Evolutionary conservation across 202 grass and related monocot genomes (phyloP).

Genomic region (Alloteropsis angusta): DNA sequence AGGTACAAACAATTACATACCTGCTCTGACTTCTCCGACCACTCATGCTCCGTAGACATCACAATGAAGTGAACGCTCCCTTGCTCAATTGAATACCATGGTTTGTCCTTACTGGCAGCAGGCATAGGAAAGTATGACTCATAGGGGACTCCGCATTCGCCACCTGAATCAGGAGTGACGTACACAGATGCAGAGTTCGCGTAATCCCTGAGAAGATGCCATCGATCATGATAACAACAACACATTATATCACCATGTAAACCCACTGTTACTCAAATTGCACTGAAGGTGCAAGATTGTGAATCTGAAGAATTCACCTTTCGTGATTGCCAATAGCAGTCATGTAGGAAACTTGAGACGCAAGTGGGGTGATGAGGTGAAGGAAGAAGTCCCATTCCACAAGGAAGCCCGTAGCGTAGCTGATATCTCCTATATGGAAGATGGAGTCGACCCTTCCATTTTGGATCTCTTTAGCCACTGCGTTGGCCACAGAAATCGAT

Average conservation of each 20-base stretch:
- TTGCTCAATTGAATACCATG: conserved; percentile 86
- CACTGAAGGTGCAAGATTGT: background rate
- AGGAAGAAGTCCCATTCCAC: conserved; percentile 95
- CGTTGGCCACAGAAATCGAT: conserved; percentile 48
- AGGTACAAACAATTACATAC: conserved; percentile 21
- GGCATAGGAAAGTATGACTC: conserved; percentile 87
- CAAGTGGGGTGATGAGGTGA: conserved; percentile 51
- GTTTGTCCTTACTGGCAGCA: conserved; percentile 39
- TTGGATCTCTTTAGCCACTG: conserved; percentile 42
- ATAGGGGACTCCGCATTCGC: conserved; percentile 75
- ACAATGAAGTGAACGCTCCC: conserved; percentile 68
- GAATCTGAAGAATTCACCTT: conserved; percentile 35
- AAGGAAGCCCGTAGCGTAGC: conserved; percentile 76
- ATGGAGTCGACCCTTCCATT: conserved; percentile 48
- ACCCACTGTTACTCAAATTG: background rate
- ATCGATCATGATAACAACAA: background rate
- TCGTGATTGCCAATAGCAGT: conserved; percentile 86
- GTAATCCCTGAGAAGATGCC: conserved; percentile 49
- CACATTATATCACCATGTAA: background rate
- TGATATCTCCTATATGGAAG: conserved; percentile 92
- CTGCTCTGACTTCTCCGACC: conserved; percentile 60
- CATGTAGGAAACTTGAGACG: conserved; percentile 82
- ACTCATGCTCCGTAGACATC: conserved; percentile 73
- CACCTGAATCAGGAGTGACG: conserved; percentile 56
- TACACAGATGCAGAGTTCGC: conserved; percentile 48